Evolutionary conservation across 2,329 filamentous ascomycete genomes (phyloP).

Genomic region (Diaporthe ampelina): DNA sequence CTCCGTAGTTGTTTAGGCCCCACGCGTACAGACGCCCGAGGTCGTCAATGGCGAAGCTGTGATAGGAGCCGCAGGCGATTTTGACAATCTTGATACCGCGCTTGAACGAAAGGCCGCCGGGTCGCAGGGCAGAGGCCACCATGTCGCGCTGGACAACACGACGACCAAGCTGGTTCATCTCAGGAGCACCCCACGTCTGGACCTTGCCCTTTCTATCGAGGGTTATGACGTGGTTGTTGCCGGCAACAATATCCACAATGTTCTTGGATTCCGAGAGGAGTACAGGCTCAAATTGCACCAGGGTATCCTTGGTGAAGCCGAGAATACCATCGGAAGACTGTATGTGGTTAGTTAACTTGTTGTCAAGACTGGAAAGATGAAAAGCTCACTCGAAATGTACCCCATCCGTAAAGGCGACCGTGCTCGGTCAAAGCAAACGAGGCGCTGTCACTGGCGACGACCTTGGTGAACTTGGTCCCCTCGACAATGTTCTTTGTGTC

Average conservation of each 20-base stretch:
- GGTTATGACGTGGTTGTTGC: conserved; percentile 79
- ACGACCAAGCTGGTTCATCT: conserved; percentile 76
- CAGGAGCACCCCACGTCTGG: conserved; percentile 79
- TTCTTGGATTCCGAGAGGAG: conserved; percentile 75
- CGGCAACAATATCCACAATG: conserved; percentile 73
- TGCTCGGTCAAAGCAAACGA: conserved; percentile 83
- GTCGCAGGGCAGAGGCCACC: conserved; percentile 51
- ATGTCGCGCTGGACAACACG: conserved; percentile 69
- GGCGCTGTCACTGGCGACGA: conserved; percentile 81
- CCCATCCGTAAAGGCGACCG: conserved; percentile 86
- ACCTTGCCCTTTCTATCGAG: conserved; percentile 76
- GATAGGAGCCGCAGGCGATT: conserved; percentile 79
- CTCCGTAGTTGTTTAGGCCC: conserved; percentile 90
- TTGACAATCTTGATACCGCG: conserved; percentile 74
- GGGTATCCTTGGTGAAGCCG: conserved; percentile 49
- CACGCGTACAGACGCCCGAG: conserved; percentile 81
- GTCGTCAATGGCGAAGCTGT: conserved; percentile 84
- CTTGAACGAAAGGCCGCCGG: conserved; percentile 51
- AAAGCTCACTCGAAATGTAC: conserved; percentile 76
- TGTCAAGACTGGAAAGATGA: background rate
- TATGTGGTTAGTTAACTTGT: conserved; percentile 32
- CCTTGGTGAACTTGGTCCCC: conserved; percentile 62
- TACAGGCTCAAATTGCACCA: conserved; percentile 62
- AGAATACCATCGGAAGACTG: conserved; percentile 64
- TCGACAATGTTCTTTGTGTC: conserved; percentile 57